Conservation (phyloP, 208 protist species). For the Leishmania tarentolae region DNA sequence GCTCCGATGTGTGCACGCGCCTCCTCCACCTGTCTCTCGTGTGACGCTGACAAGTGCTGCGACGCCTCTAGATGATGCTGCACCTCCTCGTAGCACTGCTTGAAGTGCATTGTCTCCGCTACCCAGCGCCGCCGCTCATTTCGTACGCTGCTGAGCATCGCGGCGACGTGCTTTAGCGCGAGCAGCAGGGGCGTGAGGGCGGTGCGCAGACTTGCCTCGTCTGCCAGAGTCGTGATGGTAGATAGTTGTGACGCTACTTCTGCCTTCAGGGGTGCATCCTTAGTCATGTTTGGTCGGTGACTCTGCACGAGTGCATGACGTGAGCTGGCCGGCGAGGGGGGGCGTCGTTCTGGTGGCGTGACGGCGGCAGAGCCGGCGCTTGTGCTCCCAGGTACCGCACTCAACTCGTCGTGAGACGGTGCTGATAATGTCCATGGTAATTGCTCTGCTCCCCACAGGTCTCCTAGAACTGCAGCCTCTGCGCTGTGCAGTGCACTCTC, state of each 20-base stretch:
- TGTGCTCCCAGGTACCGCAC: background rate
- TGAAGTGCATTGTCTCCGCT: slow-evolving; percentile 6
- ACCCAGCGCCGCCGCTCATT: slow-evolving; percentile 11
- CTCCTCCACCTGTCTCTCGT: slow-evolving; percentile 12
- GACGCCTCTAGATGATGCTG: slow-evolving; percentile 11
- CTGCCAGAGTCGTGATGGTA: background rate
- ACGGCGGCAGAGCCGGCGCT: background rate
- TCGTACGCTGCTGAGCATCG: slow-evolving; percentile 18
- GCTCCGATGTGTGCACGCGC: slow-evolving; percentile 5
- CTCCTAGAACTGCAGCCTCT: slow-evolving; percentile 9
- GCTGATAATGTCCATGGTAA: background rate
- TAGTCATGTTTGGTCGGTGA: background rate
- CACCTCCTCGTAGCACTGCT: background rate
- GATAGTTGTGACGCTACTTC: background rate
- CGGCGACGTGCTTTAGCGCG: slow-evolving; percentile 24
- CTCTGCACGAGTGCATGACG: slow-evolving; percentile 9
- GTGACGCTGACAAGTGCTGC: background rate
- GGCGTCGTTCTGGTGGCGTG: slow-evolving; percentile 6
- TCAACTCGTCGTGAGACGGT: background rate
- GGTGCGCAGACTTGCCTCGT: slow-evolving; percentile 16
- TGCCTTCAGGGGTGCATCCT: background rate
- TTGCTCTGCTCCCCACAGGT: background rate
- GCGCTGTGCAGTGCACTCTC: slow-evolving; percentile 19
- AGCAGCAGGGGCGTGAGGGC: slow-evolving; percentile 22
- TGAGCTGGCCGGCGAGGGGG: background rate